These are phyloP conservation scores for Blastocystis sp. DNA, from an alignment of 352 stramenopile species.

Conservation along the genomic window DNA sequence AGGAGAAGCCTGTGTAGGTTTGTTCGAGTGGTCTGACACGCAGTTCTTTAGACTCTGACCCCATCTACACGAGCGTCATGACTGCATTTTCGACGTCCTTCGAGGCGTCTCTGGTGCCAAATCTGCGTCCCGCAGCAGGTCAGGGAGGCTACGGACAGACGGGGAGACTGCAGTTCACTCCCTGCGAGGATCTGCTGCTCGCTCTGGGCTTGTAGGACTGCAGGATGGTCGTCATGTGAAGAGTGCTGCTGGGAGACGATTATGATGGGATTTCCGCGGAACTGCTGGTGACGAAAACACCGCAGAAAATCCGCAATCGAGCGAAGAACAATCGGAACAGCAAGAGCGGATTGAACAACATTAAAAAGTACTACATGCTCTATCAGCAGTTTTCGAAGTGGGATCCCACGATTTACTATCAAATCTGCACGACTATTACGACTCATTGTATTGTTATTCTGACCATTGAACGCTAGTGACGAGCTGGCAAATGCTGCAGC, in stretches of 20 bases:
- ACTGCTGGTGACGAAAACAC: not conserved
- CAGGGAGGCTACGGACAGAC: not conserved
- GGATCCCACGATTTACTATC: not conserved
- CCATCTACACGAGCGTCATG: constrained; percentile 1
- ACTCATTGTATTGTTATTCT: not conserved
- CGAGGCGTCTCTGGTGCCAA: not conserved
- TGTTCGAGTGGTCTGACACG: not conserved
- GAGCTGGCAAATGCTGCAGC: constrained; percentile 36
- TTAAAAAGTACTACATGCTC: not conserved
- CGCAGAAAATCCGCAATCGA: constrained; percentile 5
- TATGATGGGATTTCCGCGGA: not conserved
- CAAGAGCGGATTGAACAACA: constrained; percentile 1
- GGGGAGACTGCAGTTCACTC: constrained; percentile 34
- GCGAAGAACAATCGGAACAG: constrained; percentile 39
- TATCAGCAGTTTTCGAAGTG: constrained; percentile 35
- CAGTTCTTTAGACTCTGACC: not conserved
- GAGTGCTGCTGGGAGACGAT: constrained; percentile 46
- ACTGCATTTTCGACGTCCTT: not conserved
- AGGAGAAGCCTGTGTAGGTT: not conserved
- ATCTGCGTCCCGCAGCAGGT: not conserved
- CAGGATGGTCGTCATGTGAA: not conserved
- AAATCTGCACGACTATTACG: constrained; percentile 1
- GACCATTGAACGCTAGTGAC: not conserved
- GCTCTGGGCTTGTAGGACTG: not conserved
- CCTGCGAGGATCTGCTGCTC: not conserved